Evolutionary conservation across 345 rosid species (phyloP).

Genomic region (Anastatica hierochuntica): DNA sequence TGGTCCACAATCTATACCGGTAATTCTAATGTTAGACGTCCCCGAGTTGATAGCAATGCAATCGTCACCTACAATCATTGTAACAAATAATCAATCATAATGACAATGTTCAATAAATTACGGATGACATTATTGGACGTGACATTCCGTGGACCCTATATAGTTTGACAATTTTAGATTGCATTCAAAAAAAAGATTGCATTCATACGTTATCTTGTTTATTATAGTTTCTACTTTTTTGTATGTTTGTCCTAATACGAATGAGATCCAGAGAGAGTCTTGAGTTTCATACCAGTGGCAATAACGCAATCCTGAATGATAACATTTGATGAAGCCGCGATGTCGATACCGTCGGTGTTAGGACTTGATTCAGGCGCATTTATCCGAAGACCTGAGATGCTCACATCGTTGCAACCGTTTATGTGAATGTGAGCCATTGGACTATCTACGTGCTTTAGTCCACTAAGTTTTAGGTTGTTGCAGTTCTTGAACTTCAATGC

Average conservation of each 20-base stretch:
- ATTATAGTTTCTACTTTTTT: not conserved
- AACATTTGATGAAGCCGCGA: constrained; percentile 24
- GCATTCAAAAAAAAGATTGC: too few species aligned
- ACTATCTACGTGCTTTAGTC: constrained; percentile 28
- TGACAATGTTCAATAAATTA: not conserved
- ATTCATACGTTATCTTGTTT: constrained; percentile 5
- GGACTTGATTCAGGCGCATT: constrained; percentile 33
- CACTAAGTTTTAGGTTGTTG: constrained; percentile 23
- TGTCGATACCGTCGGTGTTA: constrained; percentile 34
- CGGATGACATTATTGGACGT: constrained; percentile 20
- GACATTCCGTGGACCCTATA: constrained; percentile 13
- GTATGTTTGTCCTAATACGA: too few species aligned
- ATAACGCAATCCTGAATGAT: constrained; percentile 21
- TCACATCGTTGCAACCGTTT: constrained; percentile 20
- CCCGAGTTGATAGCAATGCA: constrained; percentile 42
- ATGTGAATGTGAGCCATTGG: constrained; percentile 29
- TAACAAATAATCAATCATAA: not conserved
- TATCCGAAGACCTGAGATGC: constrained; percentile 20
- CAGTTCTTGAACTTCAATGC: constrained; percentile 30
- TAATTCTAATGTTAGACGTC: constrained; percentile 19
- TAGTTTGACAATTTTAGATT: constrained; percentile 3
- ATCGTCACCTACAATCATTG: constrained; percentile 46
- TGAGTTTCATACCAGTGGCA: constrained; percentile 25
- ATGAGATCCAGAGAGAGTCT: not conserved
- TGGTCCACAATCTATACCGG: constrained; percentile 28